Evolutionary conservation across 306 rosid genomes (phyloP), one percentile per base, ranked within the genome.

Genomic region (Quercus agrifolia): DNA sequence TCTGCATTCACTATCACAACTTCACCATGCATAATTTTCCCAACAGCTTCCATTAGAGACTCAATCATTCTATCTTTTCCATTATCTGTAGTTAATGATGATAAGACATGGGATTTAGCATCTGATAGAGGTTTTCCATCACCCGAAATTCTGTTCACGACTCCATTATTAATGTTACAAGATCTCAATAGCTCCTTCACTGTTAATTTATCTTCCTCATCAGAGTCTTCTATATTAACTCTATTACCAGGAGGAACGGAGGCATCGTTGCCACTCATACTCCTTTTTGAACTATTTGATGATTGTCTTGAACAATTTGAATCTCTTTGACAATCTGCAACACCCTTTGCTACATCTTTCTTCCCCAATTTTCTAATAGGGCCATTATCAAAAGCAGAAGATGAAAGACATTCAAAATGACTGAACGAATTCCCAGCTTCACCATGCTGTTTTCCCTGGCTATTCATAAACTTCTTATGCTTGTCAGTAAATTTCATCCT

Each of bases 111-210:
- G 27, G 44, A 51, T 64, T 54, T 49, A 49, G 17, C 49, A 18
- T 27, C 35, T 15, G 81, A 82, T 55, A 73, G 28, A 72, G 33
- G 51, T 55, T 46, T 52, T 49, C 49, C 13, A 69, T 78, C 70
- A 18, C 28, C 57, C 6, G 19, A 7, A n/a, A 28, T 78, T 41
- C 56, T n/a, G 33, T 77, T 58, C 17, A 38, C 63, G 6, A 27
- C 57, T 57, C 31, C 3, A 31, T 33, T 27, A 55, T 15, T 3
- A 54, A 17, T 67, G 67, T 19, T 19, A 56, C 44, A 35, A 69
- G 35, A 0, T 18, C 41, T 49, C 54, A 49, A 67, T 14, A 54
- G 69, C 21, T 38, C 70, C 28, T 68, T 67, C 18, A 38, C 20
- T 21, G 20, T 20, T 71, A 68, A 23, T 41, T 14, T 70, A 70